phyloP scores from a whole-genome alignment of 331 rosid genomes.

The Quercus phellos region DNA sequence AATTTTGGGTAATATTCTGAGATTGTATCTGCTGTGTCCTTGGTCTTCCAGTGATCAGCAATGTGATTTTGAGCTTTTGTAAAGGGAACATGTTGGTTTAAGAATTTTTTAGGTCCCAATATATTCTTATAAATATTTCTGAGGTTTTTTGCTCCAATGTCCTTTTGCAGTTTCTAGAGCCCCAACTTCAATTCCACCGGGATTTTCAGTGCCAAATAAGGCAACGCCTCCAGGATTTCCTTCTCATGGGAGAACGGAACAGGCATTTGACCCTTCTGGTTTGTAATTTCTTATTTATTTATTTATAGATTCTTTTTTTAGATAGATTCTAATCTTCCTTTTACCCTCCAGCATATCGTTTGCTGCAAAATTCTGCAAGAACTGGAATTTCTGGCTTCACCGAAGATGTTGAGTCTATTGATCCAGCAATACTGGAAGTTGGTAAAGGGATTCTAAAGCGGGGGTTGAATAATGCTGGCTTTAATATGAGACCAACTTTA shows the following conservation, averaged over 20 bases:
- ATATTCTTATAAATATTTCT: too few species aligned
- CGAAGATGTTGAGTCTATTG: constrained; percentile 17
- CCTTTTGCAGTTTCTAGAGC: constrained; percentile 31
- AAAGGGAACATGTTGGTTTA: too few species aligned
- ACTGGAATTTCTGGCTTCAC: constrained; percentile 27
- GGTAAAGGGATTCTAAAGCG: constrained; percentile 20
- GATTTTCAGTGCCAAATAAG: constrained; percentile 36
- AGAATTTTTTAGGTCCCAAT: too few species aligned
- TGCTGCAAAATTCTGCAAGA: constrained; percentile 26
- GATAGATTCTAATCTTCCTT: neutral
- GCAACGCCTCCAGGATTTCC: constrained; percentile 39
- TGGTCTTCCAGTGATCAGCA: too few species aligned
- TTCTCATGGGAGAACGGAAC: constrained; percentile 28
- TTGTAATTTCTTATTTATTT: neutral
- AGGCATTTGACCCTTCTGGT: constrained; percentile 30
- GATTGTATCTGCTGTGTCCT: too few species aligned
- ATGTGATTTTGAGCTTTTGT: too few species aligned
- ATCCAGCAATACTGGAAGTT: constrained; percentile 23
- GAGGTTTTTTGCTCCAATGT: neutral
- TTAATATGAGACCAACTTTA: constrained; percentile 22
- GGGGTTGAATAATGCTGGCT: constrained; percentile 23
- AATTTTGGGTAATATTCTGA: too few species aligned
- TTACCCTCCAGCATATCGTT: constrained; percentile 26
- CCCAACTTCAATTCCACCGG: constrained; percentile 41
- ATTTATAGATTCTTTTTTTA: constrained; percentile 1